A percentile compares a stretch with the other conserved stretches of the same genome.
phyloP scores from a whole-genome alignment of 2,329 filamentous ascomycete genomes.

The Exophiala oligosperma region DNA sequence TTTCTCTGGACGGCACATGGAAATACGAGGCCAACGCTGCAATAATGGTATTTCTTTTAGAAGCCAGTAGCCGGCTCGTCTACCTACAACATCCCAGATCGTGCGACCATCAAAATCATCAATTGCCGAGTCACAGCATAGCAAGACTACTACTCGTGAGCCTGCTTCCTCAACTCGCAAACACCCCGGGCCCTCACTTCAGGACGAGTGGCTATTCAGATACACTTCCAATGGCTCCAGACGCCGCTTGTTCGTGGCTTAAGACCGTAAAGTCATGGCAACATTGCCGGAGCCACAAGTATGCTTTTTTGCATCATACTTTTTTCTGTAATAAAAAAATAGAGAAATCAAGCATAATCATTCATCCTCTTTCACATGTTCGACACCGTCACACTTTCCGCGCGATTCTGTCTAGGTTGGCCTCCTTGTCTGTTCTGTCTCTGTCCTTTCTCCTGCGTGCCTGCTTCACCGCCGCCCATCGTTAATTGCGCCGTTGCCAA shows the following conservation, averaged over 20 bases:
- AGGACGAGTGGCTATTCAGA: background rate
- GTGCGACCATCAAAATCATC: background rate
- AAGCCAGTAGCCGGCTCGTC: constrained; percentile 18
- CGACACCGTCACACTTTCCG: constrained; percentile 29
- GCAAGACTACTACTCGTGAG: too few relatives aligned
- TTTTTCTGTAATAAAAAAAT: background rate
- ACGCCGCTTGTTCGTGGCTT: constrained; percentile 1
- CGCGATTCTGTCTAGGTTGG: constrained; percentile 30
- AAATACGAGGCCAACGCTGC: background rate
- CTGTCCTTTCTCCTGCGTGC: constrained; percentile 31
- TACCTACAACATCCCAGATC: background rate
- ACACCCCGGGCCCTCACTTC: too few relatives aligned
- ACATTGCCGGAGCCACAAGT: background rate
- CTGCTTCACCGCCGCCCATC: constrained; percentile 51
- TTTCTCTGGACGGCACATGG: background rate
- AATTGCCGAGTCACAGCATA: background rate
- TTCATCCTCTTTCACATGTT: constrained; percentile 21
- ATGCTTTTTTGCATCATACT: background rate
- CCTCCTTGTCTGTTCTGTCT: constrained; percentile 37
- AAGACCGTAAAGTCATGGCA: background rate
- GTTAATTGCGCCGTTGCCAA: constrained; percentile 76
- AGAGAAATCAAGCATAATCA: background rate
- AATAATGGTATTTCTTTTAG: background rate
- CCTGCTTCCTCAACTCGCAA: too few relatives aligned
- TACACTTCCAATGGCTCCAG: background rate